These are phyloP conservation scores for Candida montana DNA, from an alignment of 805 yeast species.

Conservation along the genomic window DNA sequence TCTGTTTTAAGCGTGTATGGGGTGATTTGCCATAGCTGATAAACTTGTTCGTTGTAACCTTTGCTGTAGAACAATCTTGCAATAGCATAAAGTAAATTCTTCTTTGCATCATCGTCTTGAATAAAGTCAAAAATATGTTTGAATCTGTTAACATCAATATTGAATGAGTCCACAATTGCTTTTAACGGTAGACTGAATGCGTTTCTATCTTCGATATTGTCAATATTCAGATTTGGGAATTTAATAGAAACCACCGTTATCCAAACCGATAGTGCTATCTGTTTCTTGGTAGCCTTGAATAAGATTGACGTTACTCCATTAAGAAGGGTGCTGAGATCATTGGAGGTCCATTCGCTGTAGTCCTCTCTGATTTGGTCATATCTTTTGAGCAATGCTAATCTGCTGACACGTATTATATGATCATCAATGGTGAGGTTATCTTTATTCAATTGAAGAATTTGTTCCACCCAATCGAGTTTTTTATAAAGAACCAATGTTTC, in stretches of 20 bases:
- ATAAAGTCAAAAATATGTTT: not conserved
- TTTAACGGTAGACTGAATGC: not conserved
- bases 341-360: not conserved
- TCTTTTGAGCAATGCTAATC: not conserved
- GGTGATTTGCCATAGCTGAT: conserved; percentile 6
- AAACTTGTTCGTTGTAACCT: not conserved
- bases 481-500: conserved; percentile 9
- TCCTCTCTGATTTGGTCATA: not conserved
- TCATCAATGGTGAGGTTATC: not conserved
- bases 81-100: conserved; percentile 1
- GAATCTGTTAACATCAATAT: conserved; percentile 4
- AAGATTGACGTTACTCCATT: not conserved
- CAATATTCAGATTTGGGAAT: not conserved
- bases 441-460: not conserved
- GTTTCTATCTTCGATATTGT: not conserved
- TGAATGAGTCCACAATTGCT: not conserved
- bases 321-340: not conserved
- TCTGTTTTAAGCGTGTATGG: conserved; percentile 3
- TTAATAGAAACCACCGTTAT: not conserved
- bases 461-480: conserved; percentile 9
- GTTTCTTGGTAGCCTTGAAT: not conserved
- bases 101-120: not conserved
- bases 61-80: not conserved
- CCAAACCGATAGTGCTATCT: conserved; percentile 3
- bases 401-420: not conserved